phyloP scores from a whole-genome alignment of 2,329 filamentous ascomycete species.

The Diplodia sapinea region DNA sequence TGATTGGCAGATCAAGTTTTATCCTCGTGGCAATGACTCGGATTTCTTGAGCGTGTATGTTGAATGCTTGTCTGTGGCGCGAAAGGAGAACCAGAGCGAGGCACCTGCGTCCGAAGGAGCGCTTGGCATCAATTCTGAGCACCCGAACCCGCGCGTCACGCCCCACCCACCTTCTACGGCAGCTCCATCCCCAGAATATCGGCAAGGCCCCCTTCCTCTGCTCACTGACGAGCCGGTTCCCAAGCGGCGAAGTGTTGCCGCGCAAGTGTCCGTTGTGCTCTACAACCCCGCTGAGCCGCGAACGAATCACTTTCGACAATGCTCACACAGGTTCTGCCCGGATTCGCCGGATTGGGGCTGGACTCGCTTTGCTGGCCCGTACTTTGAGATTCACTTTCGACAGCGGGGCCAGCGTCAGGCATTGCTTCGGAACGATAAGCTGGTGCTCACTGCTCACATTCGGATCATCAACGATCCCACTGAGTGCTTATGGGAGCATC shows the following conservation, averaged over 20 bases:
- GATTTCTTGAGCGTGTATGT: conserved; percentile 66
- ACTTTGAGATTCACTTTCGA: conserved; percentile 64
- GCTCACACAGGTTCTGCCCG: conserved; percentile 64
- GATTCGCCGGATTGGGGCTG: conserved; percentile 67
- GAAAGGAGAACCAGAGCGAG: conserved; percentile 34
- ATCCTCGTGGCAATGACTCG: conserved; percentile 65
- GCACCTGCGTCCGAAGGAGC: conserved; percentile 31
- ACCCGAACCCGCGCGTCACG: neutral
- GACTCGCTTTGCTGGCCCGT: conserved; percentile 66
- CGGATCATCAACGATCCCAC: conserved; percentile 66
- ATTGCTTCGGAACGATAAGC: conserved; percentile 64
- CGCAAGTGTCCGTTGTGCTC: conserved; percentile 65
- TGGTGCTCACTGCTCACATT: conserved; percentile 67
- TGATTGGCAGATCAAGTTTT: conserved; percentile 71
- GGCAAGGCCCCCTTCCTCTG: conserved; percentile 47
- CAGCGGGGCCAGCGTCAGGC: conserved; percentile 63
- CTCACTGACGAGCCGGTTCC: conserved; percentile 42
- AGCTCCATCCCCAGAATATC: conserved; percentile 34
- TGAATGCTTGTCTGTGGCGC: conserved; percentile 61
- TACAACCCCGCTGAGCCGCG: conserved; percentile 69
- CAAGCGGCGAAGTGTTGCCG: conserved; percentile 57
- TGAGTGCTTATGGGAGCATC: conserved; percentile 65
- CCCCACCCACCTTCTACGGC: conserved; percentile 8
- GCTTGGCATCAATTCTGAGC: conserved; percentile 25
- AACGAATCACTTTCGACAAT: conserved; percentile 61